Conservation (phyloP, 768 basidiomycete genomes). For the Leccinum rimulosum region DNA sequence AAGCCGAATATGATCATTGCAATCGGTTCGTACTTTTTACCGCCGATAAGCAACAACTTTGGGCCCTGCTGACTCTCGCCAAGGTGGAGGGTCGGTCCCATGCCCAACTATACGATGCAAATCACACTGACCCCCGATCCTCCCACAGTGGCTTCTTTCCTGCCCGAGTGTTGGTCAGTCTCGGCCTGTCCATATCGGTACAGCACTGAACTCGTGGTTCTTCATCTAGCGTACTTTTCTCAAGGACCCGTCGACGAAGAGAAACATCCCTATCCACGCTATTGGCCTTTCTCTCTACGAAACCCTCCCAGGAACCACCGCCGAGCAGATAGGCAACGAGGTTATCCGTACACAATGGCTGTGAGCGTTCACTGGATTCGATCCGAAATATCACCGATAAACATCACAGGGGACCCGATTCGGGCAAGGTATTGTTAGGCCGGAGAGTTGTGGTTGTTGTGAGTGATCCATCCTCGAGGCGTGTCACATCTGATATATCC, state of each 20-base stretch:
- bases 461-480: constrained; percentile 30
- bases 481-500: constrained; percentile 14
- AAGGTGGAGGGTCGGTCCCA: constrained; percentile 77
- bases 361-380: constrained; percentile 41
- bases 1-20: constrained; percentile 86
- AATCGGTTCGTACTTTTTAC: constrained; percentile 53
- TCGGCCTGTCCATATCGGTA: background rate
- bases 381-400: constrained; percentile 1
- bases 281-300: constrained; percentile 97
- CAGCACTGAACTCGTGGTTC: background rate
- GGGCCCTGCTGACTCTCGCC: constrained; percentile 2
- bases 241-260: constrained; percentile 63
- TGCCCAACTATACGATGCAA: constrained; percentile 11
- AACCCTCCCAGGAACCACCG: constrained; percentile 71
- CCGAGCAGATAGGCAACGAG: constrained; percentile 73
- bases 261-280: constrained; percentile 89
- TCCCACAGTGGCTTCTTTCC: constrained; percentile 86
- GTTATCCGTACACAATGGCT: constrained; percentile 97
- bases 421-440: constrained; percentile 72
- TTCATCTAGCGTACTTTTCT: constrained; percentile 74
- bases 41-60: background rate
- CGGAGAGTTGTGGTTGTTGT: constrained; percentile 81
- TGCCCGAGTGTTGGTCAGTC: constrained; percentile 77
- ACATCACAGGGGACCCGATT: constrained; percentile 54
- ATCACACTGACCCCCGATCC: constrained; percentile 11